Conservation (phyloP, 1,284 basidiomycete genomes). For the Cryptococcus deneoformans region DNA sequence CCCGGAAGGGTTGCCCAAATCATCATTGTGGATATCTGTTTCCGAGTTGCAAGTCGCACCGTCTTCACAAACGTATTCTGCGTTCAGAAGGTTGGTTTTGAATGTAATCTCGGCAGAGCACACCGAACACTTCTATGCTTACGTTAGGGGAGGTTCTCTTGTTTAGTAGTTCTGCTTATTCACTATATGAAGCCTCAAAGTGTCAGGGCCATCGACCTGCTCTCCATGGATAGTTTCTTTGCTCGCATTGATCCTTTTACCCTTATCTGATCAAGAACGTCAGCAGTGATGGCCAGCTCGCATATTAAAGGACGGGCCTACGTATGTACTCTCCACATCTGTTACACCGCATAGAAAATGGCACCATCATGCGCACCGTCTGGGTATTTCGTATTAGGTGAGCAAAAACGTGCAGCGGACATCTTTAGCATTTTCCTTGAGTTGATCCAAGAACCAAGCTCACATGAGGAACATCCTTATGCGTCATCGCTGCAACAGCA, state of each 20-base stretch:
- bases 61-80: conserved; percentile 87
- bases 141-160: neutral
- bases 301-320: too few species aligned
- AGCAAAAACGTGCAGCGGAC: too few species aligned
- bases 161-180: conserved; percentile 8
- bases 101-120: conserved; percentile 64
- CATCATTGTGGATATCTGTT: too few species aligned
- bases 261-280: conserved; percentile 54
- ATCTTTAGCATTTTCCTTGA: too few species aligned
- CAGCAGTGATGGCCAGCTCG: too few species aligned
- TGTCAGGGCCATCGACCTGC: conserved; percentile 95
- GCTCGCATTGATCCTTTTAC: conserved; percentile 98
- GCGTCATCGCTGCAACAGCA: too few species aligned
- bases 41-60: too few species aligned
- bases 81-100: conserved; percentile 99
- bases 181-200: conserved; percentile 52
- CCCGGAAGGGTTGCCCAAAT: too few species aligned
- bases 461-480: too few species aligned
- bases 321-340: conserved; percentile 93
- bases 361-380: conserved; percentile 71
- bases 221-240: conserved; percentile 98
- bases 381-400: too few species aligned
- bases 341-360: conserved; percentile 96
- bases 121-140: neutral
- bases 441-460: too few species aligned